Base-by-base conservation (phyloP, 202 grass and related monocot genomes). In the Schoenoplectus tabernaemontani region DNA sequence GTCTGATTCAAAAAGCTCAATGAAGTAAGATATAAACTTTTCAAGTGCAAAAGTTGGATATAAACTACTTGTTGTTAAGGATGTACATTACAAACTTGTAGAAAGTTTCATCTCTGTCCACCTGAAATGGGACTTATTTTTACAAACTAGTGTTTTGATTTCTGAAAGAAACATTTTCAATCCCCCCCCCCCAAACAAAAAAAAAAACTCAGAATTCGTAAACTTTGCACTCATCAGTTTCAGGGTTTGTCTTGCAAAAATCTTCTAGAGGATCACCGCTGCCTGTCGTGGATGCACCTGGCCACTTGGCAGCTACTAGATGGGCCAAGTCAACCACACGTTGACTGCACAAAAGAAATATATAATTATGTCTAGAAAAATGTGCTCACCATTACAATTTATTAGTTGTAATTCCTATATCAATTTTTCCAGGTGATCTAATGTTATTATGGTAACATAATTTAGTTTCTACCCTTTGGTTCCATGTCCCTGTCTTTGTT, bases 201-300 rank as follows among this genome's bases (percentile, higher is more conserved):
- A 42, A 34, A 42, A 30, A 39, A 30, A 12, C 12, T 87, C 47
- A 91, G 28, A n/a, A n/a, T n/a, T 98, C 96, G 50, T 86, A 98
- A 81, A 98, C 96, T 88, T 98, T 98, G 96, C 96, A 98, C 59
- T 98, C 96, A 0, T 83, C 83, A 23, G 91, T 92, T 15, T 16
- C 89, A n/a, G 96, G 96, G 82, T 92, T 92, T 43, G 85, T 87
- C 88, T 98, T 26, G 92, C 96, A 98, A 88, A 89, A 98, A 16
- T 98, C 96, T 59, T 95, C 96, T 9, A 98, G 88, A n/a, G 96
- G 91, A 87, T 98, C 91, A 37, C 95, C 85, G 70, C 91, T 95
- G 39, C 84, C 91, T 51, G 46, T 51, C 8, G 62, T 36, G 13
- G n/a, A 11, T 7, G 33, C 36, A 9, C 91, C 90, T 0, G 96